phyloP scores from a whole-genome alignment of 225 moss, liverwort and hornwort genomes.

The Ulota crispa region DNA sequence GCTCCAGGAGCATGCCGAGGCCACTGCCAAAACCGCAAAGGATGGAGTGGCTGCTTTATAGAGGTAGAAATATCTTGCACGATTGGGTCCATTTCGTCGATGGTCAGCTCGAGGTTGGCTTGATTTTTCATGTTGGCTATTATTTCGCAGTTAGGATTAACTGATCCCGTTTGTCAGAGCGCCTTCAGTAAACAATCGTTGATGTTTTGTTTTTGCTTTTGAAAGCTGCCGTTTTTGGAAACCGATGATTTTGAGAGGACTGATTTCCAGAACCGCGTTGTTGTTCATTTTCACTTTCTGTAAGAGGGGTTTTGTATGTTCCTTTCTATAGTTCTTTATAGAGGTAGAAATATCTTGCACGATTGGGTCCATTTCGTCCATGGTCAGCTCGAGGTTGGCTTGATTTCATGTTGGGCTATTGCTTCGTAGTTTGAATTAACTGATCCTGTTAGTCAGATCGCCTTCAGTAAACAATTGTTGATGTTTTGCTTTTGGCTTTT shows the following conservation, averaged over 20 bases:
- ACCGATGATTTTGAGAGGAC: neutral
- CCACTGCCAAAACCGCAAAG: conserved; percentile 36
- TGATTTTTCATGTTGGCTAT: neutral
- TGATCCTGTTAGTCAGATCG: neutral
- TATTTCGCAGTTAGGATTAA: conserved; percentile 1
- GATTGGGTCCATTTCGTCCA: neutral
- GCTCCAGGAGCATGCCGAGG: conserved; percentile 57
- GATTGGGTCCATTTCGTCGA: neutral
- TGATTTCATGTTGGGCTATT: neutral
- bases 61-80: conserved; percentile 12
- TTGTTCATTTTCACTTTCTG: neutral
- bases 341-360: conserved; percentile 14
- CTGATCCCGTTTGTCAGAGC: neutral
- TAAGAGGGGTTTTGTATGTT: neutral
- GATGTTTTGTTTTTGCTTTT: conserved; percentile 1
- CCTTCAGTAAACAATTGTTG: neutral
- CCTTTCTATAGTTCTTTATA: neutral
- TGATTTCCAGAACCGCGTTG: neutral
- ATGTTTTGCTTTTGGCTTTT: conserved; percentile 1
- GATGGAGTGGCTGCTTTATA: conserved; percentile 23
- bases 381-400: neutral
- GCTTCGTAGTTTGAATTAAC: neutral
- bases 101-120: neutral
- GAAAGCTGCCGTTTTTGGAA: conserved; percentile 7
- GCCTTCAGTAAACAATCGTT: neutral